Evolutionary conservation across 768 basidiomycete species (phyloP), one percentile per base, ranked within the genome.

Genomic region (Hebeloma cylindrosporum): DNA sequence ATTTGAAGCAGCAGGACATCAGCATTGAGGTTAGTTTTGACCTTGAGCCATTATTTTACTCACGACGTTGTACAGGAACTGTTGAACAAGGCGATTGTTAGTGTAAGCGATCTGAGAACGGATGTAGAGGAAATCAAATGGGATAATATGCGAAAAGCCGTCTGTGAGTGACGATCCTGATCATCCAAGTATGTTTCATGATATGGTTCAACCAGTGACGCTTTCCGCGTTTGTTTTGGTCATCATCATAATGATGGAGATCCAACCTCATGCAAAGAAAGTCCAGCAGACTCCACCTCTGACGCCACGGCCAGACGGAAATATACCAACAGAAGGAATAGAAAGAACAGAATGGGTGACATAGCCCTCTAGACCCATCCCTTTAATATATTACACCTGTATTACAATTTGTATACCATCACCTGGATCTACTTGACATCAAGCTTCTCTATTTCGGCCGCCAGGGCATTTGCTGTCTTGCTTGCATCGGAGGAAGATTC

Each of bases 101-200:
- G 66, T 37, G 67, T 91, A 35, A 87, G 88, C 47, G 90, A 92
- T 56, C 73, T 91, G 33, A 79, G 88, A 10, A 86, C 89, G 1
- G 78, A 76, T 40, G 84, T 91, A 43, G 90, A 93, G 61, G 88
- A 90, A 56, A 82, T 85, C 23, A 88, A 84, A 59, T 93, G 91
- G 90, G 79, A 89, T 54, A 93, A 89, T 49, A 89, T 91, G 82
- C 81, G 88, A 39, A 80, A 82, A 46, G 83, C 87, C 43, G 88
- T 93, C 42, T 69, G 88, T 87, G 54, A 63, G 81, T 77, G 18
- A 21, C 18, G 14, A 18, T 35, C 21, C 26, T 21, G 26, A 22
- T 13, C 43, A 4, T 13, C 27, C 16, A 6, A 38, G 13, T 40
- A 18, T 33, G 9, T 30, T 38, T 49, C 30, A 32, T 50, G 8